phyloP scores from a whole-genome alignment of 2,329 filamentous ascomycete genomes.

The Orbilia quercus region DNA sequence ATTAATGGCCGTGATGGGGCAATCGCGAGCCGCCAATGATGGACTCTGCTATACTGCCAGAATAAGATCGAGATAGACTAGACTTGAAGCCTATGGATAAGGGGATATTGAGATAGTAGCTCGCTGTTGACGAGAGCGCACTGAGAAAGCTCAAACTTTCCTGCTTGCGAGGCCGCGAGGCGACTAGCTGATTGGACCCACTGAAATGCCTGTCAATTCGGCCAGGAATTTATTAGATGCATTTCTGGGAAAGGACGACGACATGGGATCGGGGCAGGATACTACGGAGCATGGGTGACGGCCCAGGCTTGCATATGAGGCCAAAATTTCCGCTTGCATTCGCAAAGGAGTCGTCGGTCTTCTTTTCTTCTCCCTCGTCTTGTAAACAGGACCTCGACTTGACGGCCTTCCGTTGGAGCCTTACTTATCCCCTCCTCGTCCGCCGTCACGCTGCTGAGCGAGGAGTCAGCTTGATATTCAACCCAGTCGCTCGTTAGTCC shows the following conservation, averaged over 20 bases:
- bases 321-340: slow-evolving; percentile 52
- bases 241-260: slow-evolving; percentile 30
- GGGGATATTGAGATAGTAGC: not conserved
- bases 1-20: slow-evolving; percentile 10
- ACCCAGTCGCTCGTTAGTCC: slow-evolving; percentile 25
- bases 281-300: slow-evolving; percentile 23
- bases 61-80: not conserved
- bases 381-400: not conserved
- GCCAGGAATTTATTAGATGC: slow-evolving; percentile 32
- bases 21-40: not conserved
- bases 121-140: no score
- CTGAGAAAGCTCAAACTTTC: not conserved
- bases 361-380: not conserved
- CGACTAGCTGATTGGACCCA: not conserved
- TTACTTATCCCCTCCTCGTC: slow-evolving; percentile 8
- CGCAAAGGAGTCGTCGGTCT: slow-evolving; percentile 35
- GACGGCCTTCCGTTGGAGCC: slow-evolving; percentile 9
- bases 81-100: no score
- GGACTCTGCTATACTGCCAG: not conserved
- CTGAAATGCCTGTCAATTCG: not conserved
- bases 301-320: slow-evolving; percentile 33
- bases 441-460: slow-evolving; percentile 9
- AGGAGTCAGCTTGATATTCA: not conserved
- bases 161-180: not conserved
- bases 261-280: slow-evolving; percentile 24